Evolutionary conservation across 2,329 filamentous ascomycete species (phyloP).

Genomic region (Purpureocillium lavendulum): DNA sequence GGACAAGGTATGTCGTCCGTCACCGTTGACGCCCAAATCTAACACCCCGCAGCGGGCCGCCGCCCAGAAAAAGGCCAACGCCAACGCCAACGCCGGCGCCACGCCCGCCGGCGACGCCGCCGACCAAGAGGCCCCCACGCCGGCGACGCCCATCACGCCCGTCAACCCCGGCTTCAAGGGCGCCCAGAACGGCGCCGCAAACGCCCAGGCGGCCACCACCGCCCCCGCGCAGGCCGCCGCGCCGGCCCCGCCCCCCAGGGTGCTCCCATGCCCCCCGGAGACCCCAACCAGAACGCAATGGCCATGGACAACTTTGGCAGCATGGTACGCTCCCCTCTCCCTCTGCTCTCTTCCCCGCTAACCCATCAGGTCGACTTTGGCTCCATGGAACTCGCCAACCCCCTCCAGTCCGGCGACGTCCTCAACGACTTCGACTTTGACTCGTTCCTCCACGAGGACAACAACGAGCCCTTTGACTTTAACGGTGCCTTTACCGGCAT

Average conservation of each 20-base stretch:
- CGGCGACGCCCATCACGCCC: slow-evolving; percentile 57
- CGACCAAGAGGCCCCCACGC: slow-evolving; percentile 51
- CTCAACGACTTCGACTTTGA: slow-evolving; percentile 61
- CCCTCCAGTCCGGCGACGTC: slow-evolving; percentile 45
- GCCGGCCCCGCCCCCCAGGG: slow-evolving; percentile 25
- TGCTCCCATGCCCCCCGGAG: slow-evolving; percentile 34
- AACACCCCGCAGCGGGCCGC: slow-evolving; percentile 34
- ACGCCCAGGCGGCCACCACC: slow-evolving; percentile 15
- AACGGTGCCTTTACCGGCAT: slow-evolving; percentile 39
- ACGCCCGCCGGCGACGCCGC: slow-evolving; percentile 47
- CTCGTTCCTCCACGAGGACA: slow-evolving; percentile 55
- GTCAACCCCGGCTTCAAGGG: slow-evolving; percentile 41
- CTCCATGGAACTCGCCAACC: slow-evolving; percentile 47
- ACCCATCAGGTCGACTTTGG: slow-evolving; percentile 33
- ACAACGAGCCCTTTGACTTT: slow-evolving; percentile 46
- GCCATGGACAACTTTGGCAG: slow-evolving; percentile 33
- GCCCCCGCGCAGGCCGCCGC: slow-evolving; percentile 20
- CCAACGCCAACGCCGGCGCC: slow-evolving; percentile 36
- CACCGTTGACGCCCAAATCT: neutral
- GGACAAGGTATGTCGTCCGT: slow-evolving; percentile 47
- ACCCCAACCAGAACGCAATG: slow-evolving; percentile 37
- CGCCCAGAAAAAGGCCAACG: slow-evolving; percentile 56
- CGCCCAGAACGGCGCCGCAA: slow-evolving; percentile 17
- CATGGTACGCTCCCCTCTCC: slow-evolving; percentile 31
- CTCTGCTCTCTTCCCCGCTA: neutral